Evolutionary conservation across 139 green algal species (phyloP).

Genomic region (Asterochloris sp.): DNA sequence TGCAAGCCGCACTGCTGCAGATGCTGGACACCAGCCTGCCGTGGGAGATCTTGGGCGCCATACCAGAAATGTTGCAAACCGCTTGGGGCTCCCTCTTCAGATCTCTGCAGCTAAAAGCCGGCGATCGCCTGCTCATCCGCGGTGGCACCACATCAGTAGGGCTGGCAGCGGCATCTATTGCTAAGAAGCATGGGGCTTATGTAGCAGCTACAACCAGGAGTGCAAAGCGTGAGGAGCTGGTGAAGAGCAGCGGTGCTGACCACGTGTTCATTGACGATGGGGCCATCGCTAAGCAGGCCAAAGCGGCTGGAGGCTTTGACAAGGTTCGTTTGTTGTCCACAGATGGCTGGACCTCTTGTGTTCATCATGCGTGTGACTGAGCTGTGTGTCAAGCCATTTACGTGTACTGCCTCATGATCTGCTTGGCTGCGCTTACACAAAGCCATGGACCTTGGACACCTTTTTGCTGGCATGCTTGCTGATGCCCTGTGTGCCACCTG

Average conservation of each 20-base stretch:
- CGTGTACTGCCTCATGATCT: too few relatives aligned
- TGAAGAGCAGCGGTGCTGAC: not conserved
- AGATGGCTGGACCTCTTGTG: too few relatives aligned
- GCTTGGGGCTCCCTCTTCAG: conserved; percentile 22
- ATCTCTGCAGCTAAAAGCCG: not conserved
- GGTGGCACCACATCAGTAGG: conserved; percentile 21
- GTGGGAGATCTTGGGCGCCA: conserved; percentile 12
- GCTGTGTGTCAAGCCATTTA: too few relatives aligned
- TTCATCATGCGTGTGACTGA: too few relatives aligned
- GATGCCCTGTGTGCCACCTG: too few relatives aligned
- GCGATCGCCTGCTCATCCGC: conserved; percentile 8
- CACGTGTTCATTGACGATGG: conserved; percentile 12
- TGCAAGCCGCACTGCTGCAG: not conserved
- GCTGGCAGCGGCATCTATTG: conserved; percentile 20
- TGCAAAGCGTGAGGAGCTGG: not conserved
- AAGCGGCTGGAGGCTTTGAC: conserved; percentile 2
- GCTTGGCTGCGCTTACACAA: too few relatives aligned
- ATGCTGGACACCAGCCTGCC: not conserved
- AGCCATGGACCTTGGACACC: too few relatives aligned
- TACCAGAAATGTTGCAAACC: conserved; percentile 25
- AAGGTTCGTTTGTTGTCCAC: not conserved
- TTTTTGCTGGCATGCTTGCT: too few relatives aligned
- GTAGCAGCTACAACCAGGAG: conserved; percentile 17
- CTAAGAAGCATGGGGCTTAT: conserved; percentile 1
- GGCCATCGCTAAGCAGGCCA: conserved; percentile 5